Base-by-base conservation (phyloP, 805 yeast species). In the Candida chauliodis region DNA sequence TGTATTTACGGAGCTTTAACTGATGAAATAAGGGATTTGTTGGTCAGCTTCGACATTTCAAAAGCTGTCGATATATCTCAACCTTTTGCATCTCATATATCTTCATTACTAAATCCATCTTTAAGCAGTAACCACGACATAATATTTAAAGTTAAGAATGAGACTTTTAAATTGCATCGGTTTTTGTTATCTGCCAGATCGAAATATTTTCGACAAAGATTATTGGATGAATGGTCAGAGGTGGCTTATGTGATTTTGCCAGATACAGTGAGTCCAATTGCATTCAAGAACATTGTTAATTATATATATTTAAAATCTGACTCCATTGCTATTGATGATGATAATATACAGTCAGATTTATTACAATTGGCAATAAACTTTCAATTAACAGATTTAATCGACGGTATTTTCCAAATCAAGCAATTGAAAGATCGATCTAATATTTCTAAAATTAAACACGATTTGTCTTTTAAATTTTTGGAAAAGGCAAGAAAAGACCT, bases 1-100 rank as follows among this genome's bases (percentile, higher is more conserved):
- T 84, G 91, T 47, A 69, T 84, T 2, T 84, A 85, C 51, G 93
- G 90, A 2, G 93, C 95, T 0, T 58, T 85, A 40, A 85, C 73
- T 13, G 88, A 83, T 51, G 55, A 64, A 3, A 85, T 85, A 19
- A 58, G 89, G 32, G 71, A 73, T 28, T 54, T 82, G 15, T 58
- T 85, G 36, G 51, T 80, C 14, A 66, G 75, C 28, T 79, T 69
- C 52, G 89, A 83, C 52, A 73, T 84, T 30, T 75, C 85, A 5
- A 84, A 81, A 49, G 76, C 80, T 0, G 81, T 80, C 11, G 89
- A 84, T 54, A 57, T 69, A 10, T 66, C 70, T 10, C 84, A 82
- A 52, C 91, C 93, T 1, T 85, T 83, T 63, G 84, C 86, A 1
- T 69, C 81, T 2, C 88, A 81, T 55, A 59, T 85, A 15, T 68